These are phyloP conservation scores for Trametes villosa DNA, from an alignment of 768 basidiomycete species.

Conservation along the genomic window DNA sequence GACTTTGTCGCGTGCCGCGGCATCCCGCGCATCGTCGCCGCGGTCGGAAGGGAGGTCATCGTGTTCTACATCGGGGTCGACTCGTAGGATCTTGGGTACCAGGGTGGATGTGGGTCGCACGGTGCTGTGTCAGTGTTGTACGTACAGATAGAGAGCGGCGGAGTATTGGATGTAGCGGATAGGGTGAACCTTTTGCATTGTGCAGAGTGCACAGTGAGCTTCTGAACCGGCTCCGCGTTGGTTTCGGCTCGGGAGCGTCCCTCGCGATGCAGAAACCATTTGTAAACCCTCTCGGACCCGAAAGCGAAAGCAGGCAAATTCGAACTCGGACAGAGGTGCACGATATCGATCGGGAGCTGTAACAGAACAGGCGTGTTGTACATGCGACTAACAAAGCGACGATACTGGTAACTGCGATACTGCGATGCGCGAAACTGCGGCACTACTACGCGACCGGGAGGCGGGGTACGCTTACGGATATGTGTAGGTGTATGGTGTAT, in stretches of 20 bases:
- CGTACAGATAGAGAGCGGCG: not conserved
- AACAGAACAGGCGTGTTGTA: not conserved
- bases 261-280: too few species aligned
- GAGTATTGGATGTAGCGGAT: too few species aligned
- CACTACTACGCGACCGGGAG: not conserved
- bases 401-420: too few species aligned
- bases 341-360: not conserved
- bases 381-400: slow-evolving; percentile 5
- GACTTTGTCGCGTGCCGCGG: slow-evolving; percentile 70
- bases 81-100: slow-evolving; percentile 32
- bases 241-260: too few species aligned
- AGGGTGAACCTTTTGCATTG: too few species aligned
- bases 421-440: too few species aligned
- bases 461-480: not conserved
- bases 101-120: not conserved
- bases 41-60: slow-evolving; percentile 59
- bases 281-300: too few species aligned
- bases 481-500: too few species aligned
- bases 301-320: too few species aligned
- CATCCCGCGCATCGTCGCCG: slow-evolving; percentile 70
- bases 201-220: too few species aligned
- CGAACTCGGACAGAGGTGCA: not conserved
- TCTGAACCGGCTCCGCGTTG: too few species aligned
- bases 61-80: slow-evolving; percentile 72
- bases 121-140: too few species aligned